A percentile compares a stretch with the other conserved stretches of the same genome.
Conservation (phyloP, 1,139 yeast genomes). For the Barnettozyma hawaiiensis region DNA sequence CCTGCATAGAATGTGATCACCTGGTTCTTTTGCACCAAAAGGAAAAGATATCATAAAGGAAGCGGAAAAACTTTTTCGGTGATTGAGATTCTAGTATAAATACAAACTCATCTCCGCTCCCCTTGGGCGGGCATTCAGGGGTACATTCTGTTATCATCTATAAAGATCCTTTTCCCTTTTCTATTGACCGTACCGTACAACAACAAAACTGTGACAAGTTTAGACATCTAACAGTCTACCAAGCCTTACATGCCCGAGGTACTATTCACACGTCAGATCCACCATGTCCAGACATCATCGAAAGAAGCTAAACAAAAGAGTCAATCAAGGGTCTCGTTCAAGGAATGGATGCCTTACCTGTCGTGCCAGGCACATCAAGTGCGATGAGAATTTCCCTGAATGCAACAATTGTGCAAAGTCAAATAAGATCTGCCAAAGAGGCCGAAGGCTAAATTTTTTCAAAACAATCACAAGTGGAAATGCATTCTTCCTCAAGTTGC, state of each 20-base stretch:
- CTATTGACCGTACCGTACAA: no score
- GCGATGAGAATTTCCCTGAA: conserved; percentile 38
- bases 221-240: no score
- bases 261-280: not conserved
- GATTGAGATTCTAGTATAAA: not conserved
- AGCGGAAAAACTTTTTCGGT: not conserved
- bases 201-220: no score
- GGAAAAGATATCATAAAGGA: not conserved
- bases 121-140: not conserved
- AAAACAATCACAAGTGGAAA: conserved; percentile 11
- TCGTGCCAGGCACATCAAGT: conserved; percentile 42
- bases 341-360: conserved; percentile 43
- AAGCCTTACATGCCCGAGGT: not conserved
- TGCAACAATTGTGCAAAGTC: conserved; percentile 38
- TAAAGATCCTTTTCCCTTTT: no score
- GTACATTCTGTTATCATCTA: not conserved
- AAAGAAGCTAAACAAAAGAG: conserved; percentile 7
- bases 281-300: not conserved
- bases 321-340: conserved; percentile 25
- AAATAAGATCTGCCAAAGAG: conserved; percentile 30
- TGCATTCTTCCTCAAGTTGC: not conserved
- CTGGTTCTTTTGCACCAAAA: not conserved
- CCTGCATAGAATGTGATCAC: not conserved
- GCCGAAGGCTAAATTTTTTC: conserved; percentile 16
- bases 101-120: not conserved